phyloP scores from a whole-genome alignment of 2,329 filamentous ascomycete genomes.

The Nectriaceae sp. region DNA sequence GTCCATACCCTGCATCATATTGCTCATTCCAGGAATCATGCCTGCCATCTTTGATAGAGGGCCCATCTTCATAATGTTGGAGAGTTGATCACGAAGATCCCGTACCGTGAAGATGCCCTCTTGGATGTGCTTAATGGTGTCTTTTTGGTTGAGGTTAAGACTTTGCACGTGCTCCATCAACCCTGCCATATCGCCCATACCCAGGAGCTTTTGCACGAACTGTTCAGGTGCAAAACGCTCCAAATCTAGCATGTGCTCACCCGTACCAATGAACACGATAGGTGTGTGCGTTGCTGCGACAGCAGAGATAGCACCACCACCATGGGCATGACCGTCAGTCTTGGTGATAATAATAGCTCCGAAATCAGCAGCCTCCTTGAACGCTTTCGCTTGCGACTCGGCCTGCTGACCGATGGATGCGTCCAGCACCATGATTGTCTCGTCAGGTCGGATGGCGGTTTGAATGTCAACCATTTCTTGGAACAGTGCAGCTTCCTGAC shows the following conservation, averaged over 20 bases:
- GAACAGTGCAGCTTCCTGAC: conserved; percentile 93
- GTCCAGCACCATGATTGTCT: conserved; percentile 98
- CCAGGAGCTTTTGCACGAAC: conserved; percentile 90
- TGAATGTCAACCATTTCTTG: conserved; percentile 99
- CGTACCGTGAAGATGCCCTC: conserved; percentile 96
- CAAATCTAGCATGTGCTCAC: conserved; percentile 94
- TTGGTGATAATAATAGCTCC: conserved; percentile 99
- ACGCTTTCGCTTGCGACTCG: conserved; percentile 90
- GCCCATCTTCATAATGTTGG: conserved; percentile 99
- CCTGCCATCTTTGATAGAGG: conserved; percentile 95
- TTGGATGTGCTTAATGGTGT: conserved; percentile 98
- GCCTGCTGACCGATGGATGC: conserved; percentile 95
- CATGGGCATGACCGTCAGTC: conserved; percentile 92
- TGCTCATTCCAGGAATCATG: conserved; percentile 95
- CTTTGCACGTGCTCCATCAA: conserved; percentile 96
- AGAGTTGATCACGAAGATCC: conserved; percentile 91
- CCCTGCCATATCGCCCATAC: conserved; percentile 96
- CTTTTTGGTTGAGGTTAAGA: conserved; percentile 94
- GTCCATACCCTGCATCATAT: conserved; percentile 94
- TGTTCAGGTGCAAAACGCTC: conserved; percentile 91
- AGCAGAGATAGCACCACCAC: conserved; percentile 95
- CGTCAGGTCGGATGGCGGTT: conserved; percentile 79
- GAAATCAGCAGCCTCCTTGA: conserved; percentile 96
- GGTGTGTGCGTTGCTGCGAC: conserved; percentile 95
- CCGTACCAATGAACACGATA: conserved; percentile 97